These are phyloP conservation scores for Ceratobasidium sp. DNA, from an alignment of 1,284 basidiomycete species.

Conservation along the genomic window DNA sequence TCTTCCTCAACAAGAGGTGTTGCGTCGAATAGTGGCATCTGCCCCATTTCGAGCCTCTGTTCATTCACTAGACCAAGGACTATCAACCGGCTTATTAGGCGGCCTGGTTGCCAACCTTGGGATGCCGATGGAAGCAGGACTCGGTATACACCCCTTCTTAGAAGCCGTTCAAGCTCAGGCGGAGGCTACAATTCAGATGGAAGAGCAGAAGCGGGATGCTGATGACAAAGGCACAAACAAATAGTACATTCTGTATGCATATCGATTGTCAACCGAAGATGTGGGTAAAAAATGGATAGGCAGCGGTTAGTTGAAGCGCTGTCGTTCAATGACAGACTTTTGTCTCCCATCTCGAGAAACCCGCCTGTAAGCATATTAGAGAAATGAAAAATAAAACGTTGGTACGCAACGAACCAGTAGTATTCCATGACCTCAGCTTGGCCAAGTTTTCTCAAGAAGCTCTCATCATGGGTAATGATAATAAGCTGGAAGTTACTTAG, in stretches of 20 bases:
- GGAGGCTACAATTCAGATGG: constrained; percentile 51
- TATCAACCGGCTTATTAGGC: constrained; percentile 75
- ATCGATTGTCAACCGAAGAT: not conserved
- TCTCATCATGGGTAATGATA: constrained; percentile 97
- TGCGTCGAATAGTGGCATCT: constrained; percentile 63
- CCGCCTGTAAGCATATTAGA: constrained; percentile 47
- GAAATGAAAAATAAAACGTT: not conserved
- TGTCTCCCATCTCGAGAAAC: constrained; percentile 52
- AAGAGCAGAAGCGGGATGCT: not conserved
- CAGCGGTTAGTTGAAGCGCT: constrained; percentile 40
- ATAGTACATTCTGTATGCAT: constrained; percentile 42
- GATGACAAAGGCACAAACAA: constrained; percentile 42
- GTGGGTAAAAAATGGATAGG: not conserved
- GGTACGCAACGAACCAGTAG: constrained; percentile 74
- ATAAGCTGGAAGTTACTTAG: constrained; percentile 97
- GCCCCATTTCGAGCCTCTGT: constrained; percentile 69
- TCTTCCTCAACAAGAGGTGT: constrained; percentile 53
- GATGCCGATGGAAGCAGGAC: constrained; percentile 78
- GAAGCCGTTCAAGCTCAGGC: constrained; percentile 77
- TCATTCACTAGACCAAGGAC: constrained; percentile 73
- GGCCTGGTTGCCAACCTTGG: constrained; percentile 75
- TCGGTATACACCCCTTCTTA: constrained; percentile 73
- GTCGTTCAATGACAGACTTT: constrained; percentile 46
- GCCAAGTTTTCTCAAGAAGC: constrained; percentile 82
- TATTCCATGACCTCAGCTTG: constrained; percentile 89